Conservation (phyloP, 805 yeast genomes). For the Naumovozyma dairenensis region DNA sequence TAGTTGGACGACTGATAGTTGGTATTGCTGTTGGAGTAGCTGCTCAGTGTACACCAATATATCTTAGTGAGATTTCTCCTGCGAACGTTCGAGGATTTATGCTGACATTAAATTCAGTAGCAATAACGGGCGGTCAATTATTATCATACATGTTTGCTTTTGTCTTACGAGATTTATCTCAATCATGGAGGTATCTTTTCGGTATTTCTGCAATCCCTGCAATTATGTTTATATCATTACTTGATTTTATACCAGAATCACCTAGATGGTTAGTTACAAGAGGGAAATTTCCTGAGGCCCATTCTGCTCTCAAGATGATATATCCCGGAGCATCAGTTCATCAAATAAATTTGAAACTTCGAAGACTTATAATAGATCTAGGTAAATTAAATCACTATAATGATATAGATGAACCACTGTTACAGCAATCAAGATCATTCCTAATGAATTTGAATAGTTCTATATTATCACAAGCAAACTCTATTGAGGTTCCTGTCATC, state of each 20-base stretch:
- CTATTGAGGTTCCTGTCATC: not conserved
- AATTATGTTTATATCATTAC: slow-evolving; percentile 27
- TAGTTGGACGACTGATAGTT: slow-evolving; percentile 49
- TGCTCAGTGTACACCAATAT: slow-evolving; percentile 56
- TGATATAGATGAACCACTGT: slow-evolving; percentile 13
- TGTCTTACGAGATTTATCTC: slow-evolving; percentile 16
- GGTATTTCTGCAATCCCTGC: slow-evolving; percentile 36
- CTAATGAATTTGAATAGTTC: slow-evolving; percentile 1
- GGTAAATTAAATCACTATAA: slow-evolving; percentile 26
- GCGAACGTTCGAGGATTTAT: slow-evolving; percentile 32
- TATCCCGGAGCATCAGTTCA: slow-evolving; percentile 34
- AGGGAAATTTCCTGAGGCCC: slow-evolving; percentile 29
- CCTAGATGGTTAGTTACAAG: slow-evolving; percentile 36
- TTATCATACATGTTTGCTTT: slow-evolving; percentile 31
- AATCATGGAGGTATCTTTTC: slow-evolving; percentile 34
- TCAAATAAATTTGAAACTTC: slow-evolving; percentile 38
- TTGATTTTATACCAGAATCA: slow-evolving; percentile 41
- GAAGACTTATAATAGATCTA: slow-evolving; percentile 39
- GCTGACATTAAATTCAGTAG: slow-evolving; percentile 31
- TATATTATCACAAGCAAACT: not conserved
- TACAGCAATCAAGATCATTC: not conserved
- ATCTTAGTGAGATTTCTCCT: slow-evolving; percentile 44
- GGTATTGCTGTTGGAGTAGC: slow-evolving; percentile 71
- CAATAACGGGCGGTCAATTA: slow-evolving; percentile 44
- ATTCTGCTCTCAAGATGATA: slow-evolving; percentile 36